Evolutionary conservation across 257 asterid genomes (phyloP), one percentile per base, ranked within the genome.

Genomic region (Solanum phureja): DNA sequence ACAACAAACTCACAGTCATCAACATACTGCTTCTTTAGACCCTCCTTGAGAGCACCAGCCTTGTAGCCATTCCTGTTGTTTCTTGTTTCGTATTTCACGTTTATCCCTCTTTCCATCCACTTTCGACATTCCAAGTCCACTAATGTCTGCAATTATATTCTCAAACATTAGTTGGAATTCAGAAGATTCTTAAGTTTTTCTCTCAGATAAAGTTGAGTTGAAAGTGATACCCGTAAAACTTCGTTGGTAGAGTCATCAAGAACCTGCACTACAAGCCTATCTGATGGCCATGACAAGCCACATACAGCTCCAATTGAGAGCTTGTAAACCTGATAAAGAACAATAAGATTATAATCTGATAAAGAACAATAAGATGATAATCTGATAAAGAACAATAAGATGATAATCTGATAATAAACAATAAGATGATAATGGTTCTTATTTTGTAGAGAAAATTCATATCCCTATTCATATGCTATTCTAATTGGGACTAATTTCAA

Each of bases 21-120:
- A 76, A 93, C 99, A 88, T 95, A 96, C 56, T 87, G 87, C 92
- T 94, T 94, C 88, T 90, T 95, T 56, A 96, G 94, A 34, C 99
- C 99, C 38, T 96, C 99, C 89, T 93, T 92, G 88, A 96, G 98
- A 79, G 99, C 98, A 44, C 99, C 99, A 6, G 97, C 99, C 85
- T 95, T 96, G 90, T 96, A 96, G 73, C 99, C 98, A 29, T 94
- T 96, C 93, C 99, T 92, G 94, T 96, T 95, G 92, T 95, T 93
- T 89, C 99, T 93, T 56, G 98, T 94, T 91, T 95, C 98, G 40
- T 96, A 96, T 90, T 91, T 92, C 89, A 95, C 91, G 37, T 93
- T 93, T 88, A 96, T 95, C 87, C 99, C 98, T 56, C 88, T 93
- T 83, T 85, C 91, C 19, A 86, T 91, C 95, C 98, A 95, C 91